Conservation (phyloP, 2,329 filamentous ascomycete genomes). For the Drechmeria coniospora region DNA sequence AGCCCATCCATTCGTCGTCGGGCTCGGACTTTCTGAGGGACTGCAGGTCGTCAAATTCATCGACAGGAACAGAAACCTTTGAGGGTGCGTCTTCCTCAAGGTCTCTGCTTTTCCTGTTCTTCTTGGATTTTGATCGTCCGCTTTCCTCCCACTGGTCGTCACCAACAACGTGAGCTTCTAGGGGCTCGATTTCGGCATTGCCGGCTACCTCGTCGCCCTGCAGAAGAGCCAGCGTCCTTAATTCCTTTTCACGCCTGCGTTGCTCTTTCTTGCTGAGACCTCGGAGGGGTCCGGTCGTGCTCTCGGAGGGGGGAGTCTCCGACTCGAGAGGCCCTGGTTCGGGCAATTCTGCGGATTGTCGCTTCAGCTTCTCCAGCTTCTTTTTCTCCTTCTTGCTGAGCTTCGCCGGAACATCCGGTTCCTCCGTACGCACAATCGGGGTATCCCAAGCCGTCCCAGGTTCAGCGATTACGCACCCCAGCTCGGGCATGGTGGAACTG, state of each 20-base stretch:
- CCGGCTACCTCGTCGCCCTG: slow-evolving; percentile 10
- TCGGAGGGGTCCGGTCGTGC: slow-evolving; percentile 9
- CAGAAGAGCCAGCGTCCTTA: slow-evolving; percentile 11
- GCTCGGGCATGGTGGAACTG: slow-evolving; percentile 13
- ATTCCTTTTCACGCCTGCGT: slow-evolving; percentile 26
- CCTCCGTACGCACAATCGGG: slow-evolving; percentile 10
- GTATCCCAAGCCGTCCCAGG: slow-evolving; percentile 25
- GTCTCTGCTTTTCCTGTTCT: slow-evolving; percentile 15
- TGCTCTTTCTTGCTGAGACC: slow-evolving; percentile 19
- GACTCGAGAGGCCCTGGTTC: slow-evolving; percentile 3
- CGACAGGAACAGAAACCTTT: slow-evolving; percentile 13
- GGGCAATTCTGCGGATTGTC: slow-evolving; percentile 3
- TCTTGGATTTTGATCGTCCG: slow-evolving; percentile 12
- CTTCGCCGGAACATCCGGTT: slow-evolving; percentile 13
- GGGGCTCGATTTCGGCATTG: slow-evolving; percentile 6
- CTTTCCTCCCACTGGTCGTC: slow-evolving; percentile 12
- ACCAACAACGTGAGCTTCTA: slow-evolving; percentile 6
- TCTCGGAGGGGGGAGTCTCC: slow-evolving; percentile 8
- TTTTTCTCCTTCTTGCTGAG: slow-evolving; percentile 34
- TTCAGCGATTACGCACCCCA: slow-evolving; percentile 33
- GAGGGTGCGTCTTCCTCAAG: slow-evolving; percentile 11
- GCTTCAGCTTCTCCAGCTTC: slow-evolving; percentile 25
- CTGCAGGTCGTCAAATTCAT: slow-evolving; percentile 14
- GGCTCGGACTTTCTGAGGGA: slow-evolving; percentile 2
- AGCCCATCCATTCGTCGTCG: slow-evolving; percentile 21